Percentiles rank a stretch among this genome's conserved stretches.
These are phyloP conservation scores for Colletotrichum sp. DNA, from an alignment of 2,329 filamentous ascomycete genomes.

Conservation along the genomic window DNA sequence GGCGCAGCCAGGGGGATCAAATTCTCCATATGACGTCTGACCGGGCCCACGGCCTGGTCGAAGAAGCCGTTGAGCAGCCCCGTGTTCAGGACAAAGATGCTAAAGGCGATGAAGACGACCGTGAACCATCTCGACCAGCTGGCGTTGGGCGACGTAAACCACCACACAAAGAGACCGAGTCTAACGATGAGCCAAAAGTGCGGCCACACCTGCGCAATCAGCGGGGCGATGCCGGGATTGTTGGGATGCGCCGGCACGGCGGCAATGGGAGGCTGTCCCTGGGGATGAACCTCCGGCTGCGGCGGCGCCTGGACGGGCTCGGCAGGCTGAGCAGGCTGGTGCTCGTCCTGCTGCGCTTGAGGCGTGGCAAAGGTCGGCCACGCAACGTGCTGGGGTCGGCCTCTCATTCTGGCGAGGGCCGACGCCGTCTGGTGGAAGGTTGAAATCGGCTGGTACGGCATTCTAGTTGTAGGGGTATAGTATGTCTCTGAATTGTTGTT, in stretches of 20 bases:
- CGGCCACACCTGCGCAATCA: conserved; percentile 57
- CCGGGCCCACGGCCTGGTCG: conserved; percentile 60
- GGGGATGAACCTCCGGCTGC: conserved; percentile 30
- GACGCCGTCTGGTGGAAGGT: conserved; percentile 5
- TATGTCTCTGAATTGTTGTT: conserved; percentile 58
- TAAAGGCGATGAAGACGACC: conserved; percentile 57
- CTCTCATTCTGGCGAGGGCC: conserved; percentile 4
- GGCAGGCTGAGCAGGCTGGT: conserved; percentile 8
- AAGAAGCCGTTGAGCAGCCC: conserved; percentile 62
- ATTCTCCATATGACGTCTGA: conserved; percentile 64
- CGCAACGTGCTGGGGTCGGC: conserved; percentile 9
- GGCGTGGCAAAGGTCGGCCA: conserved; percentile 24
- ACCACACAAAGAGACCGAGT: conserved; percentile 66
- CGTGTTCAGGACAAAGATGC: conserved; percentile 65
- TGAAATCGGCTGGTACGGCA: background rate
- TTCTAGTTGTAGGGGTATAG: conserved; percentile 47
- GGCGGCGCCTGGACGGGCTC: conserved; percentile 22
- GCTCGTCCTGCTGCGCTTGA: background rate
- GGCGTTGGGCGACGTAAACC: conserved; percentile 63
- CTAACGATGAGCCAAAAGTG: conserved; percentile 67
- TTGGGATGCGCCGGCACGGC: conserved; percentile 38
- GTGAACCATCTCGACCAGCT: conserved; percentile 66
- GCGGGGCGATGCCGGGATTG: conserved; percentile 42
- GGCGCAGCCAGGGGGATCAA: conserved; percentile 59
- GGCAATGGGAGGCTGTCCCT: conserved; percentile 28